Percentiles rank a stretch among this genome's conserved stretches.
Conservation (phyloP, 208 protist genomes). For the Leishmania braziliensis region DNA sequence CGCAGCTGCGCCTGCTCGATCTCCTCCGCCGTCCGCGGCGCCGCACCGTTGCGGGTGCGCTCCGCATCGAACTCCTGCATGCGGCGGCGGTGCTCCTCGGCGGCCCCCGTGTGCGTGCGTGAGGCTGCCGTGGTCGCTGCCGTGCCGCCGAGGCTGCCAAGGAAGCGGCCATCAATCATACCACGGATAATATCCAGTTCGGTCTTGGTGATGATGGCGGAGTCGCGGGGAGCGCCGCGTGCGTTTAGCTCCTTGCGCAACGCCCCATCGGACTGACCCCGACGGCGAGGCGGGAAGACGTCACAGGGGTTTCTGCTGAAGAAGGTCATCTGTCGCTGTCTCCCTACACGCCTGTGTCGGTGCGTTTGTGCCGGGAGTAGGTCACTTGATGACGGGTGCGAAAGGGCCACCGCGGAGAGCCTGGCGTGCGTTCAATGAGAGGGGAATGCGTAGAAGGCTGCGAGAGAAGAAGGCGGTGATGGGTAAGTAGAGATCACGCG, state of each 20-base stretch:
- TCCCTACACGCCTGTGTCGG: neutral
- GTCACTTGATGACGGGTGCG: neutral
- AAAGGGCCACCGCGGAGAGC: neutral
- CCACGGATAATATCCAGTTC: constrained; percentile 80
- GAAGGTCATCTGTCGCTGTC: constrained; percentile 31
- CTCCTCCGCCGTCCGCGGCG: constrained; percentile 74
- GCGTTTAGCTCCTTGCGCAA: constrained; percentile 79
- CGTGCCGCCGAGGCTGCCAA: constrained; percentile 6
- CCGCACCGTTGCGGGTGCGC: constrained; percentile 42
- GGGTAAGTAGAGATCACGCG: neutral
- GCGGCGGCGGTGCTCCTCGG: constrained; percentile 66
- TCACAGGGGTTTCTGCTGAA: constrained; percentile 41
- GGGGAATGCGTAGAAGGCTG: neutral
- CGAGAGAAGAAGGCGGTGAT: neutral
- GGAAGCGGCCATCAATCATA: constrained; percentile 63
- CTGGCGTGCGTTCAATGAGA: neutral
- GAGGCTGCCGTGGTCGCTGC: constrained; percentile 9
- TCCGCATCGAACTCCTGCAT: constrained; percentile 88
- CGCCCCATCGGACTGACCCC: constrained; percentile 71
- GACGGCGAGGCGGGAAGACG: constrained; percentile 77
- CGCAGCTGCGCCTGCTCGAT: constrained; percentile 78
- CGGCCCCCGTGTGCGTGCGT: constrained; percentile 30
- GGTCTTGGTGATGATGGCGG: constrained; percentile 80
- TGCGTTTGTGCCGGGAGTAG: neutral
- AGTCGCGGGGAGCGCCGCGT: constrained; percentile 70